Evolutionary conservation across 2,329 filamentous ascomycete species (phyloP), one percentile per base, ranked within the genome.

Genomic region (Botrytis galanthina): DNA sequence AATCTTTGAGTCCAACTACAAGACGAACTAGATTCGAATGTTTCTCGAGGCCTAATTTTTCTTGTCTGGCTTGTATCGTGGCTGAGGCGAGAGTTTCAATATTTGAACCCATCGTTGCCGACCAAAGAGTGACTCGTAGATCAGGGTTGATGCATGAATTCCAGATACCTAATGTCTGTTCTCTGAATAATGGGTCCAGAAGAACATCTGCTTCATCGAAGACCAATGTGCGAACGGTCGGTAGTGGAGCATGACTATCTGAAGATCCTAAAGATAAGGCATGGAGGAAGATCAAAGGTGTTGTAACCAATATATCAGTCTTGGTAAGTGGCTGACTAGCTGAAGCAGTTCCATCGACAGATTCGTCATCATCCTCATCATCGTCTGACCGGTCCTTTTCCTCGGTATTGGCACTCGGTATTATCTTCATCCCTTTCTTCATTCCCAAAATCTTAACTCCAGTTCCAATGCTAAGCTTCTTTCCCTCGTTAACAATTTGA

Each of bases 141-240:
- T 86, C 83, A 4, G 89, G 85, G 77, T 91, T 90, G 3, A 86
- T 90, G 81, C 95, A 95, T 4, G 92, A 89, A 60, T 89, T 88
- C 94, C 95, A 98, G 75, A 98, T 91, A 6, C 88, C 87, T 54
- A 97, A 85, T 0, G 94, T 98, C 82, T 98, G 94, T 35, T 96
- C 92, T 73, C 93, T 89, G 85, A 99, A 99, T 8, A 98, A 86
- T 26, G 93, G 91, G 79, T 98, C 95, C 18, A 99, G 88, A 9
- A 99, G 90, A 22, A 98, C 94, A 82, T 99, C 96, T 0, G 94
- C 96, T 85, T 99, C 96, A 80, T 99, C 96, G 4, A 99, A 86
- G 51, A 98, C 87, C 29, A 99, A 84, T 69, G 90, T 90, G 62
- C 87, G 87, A 7, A 98, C 91, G 0, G 88, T 87, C 0, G 93